Evolutionary conservation across 1,139 yeast genomes (phyloP).

Genomic region (Taiozyma sp.): DNA sequence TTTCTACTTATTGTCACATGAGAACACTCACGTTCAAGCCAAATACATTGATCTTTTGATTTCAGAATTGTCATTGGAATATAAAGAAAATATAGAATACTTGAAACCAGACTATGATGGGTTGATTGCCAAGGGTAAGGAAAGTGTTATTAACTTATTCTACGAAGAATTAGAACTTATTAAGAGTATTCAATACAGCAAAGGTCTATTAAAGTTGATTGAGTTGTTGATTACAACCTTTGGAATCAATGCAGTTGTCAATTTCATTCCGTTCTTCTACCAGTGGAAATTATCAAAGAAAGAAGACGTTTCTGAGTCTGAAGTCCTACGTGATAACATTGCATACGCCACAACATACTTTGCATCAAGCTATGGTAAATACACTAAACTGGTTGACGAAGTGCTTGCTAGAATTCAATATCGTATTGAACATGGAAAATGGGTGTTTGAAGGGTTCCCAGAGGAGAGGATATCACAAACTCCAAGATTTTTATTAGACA

Average conservation of each 20-base stretch:
- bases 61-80: slow-evolving; percentile 18
- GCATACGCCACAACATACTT: slow-evolving; percentile 15
- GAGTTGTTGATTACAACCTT: slow-evolving; percentile 30
- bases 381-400: slow-evolving; percentile 9
- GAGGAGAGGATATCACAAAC: slow-evolving; percentile 4
- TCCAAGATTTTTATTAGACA: slow-evolving; percentile 7
- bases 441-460: slow-evolving; percentile 15
- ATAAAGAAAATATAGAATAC: slow-evolving; percentile 16
- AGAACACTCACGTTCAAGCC: slow-evolving; percentile 10
- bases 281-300: slow-evolving; percentile 35
- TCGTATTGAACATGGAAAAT: slow-evolving; percentile 11
- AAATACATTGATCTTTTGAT: slow-evolving; percentile 16
- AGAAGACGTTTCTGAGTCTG: background rate
- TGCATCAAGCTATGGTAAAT: slow-evolving; percentile 8
- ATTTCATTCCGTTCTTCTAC: slow-evolving; percentile 42
- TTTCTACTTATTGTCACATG: slow-evolving; percentile 12
- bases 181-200: slow-evolving; percentile 23
- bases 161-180: slow-evolving; percentile 26
- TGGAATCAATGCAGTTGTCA: slow-evolving; percentile 43
- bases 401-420: slow-evolving; percentile 16
- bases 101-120: slow-evolving; percentile 25
- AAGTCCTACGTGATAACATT: slow-evolving; percentile 16
- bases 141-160: slow-evolving; percentile 20
- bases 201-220: slow-evolving; percentile 28
- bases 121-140: slow-evolving; percentile 23